Conservation (phyloP, 192 early-diverging fungal species). For the Podila horticola region DNA sequence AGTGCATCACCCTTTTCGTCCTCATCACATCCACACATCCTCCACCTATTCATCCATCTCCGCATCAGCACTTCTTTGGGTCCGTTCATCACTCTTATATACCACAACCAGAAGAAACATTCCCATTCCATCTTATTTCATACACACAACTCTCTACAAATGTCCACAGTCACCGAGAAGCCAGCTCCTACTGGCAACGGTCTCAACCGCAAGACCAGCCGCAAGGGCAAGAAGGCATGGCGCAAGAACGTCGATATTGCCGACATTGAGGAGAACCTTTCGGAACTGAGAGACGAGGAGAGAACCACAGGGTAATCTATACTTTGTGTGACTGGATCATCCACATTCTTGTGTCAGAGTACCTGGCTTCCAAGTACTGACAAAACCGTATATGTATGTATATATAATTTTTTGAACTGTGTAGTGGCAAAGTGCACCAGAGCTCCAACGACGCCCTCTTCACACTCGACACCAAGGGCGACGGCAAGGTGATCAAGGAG, state of each 20-base stretch:
- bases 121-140: background rate
- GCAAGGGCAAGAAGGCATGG: slow-evolving; percentile 95
- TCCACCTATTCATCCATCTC: background rate
- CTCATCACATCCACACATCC: background rate
- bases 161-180: slow-evolving; percentile 56
- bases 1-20: background rate
- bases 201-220: slow-evolving; percentile 55
- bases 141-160: background rate
- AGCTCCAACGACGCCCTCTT: slow-evolving; percentile 69
- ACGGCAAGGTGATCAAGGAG: slow-evolving; percentile 59
- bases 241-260: slow-evolving; percentile 89
- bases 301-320: slow-evolving; percentile 68
- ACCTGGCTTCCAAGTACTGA: slow-evolving; percentile 8
- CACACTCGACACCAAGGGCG: slow-evolving; percentile 74
- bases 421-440: slow-evolving; percentile 63
- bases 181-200: slow-evolving; percentile 57
- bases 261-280: slow-evolving; percentile 81
- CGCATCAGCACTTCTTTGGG: background rate
- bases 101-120: background rate
- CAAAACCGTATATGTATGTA: slow-evolving; percentile 26
- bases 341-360: background rate
- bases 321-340: slow-evolving; percentile 3
- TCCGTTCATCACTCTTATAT: background rate
- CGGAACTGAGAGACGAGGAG: slow-evolving; percentile 78
- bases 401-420: slow-evolving; percentile 26